These are phyloP conservation scores for Malassezia sp. DNA, from an alignment of 1,284 basidiomycete species.

Conservation along the genomic window DNA sequence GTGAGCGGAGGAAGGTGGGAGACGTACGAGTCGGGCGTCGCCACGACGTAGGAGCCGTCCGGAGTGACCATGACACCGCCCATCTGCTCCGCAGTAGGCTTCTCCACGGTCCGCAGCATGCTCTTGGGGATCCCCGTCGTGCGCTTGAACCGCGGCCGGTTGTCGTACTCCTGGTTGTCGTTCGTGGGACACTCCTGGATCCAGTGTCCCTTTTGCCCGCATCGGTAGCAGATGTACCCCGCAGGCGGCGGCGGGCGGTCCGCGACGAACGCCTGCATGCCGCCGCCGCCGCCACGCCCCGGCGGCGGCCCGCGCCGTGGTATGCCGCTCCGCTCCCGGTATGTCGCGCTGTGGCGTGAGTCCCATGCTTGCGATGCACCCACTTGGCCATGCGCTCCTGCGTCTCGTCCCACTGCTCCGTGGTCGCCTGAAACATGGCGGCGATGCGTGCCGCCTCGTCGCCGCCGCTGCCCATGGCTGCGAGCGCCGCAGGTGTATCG, in stretches of 20 bases:
- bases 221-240: slow-evolving; percentile 99
- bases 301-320: slow-evolving; percentile 33
- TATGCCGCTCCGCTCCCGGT: slow-evolving; percentile 33
- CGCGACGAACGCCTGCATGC: background rate
- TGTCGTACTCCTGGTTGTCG: slow-evolving; percentile 84
- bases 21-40: slow-evolving; percentile 37
- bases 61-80: slow-evolving; percentile 44
- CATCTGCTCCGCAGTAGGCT: slow-evolving; percentile 34
- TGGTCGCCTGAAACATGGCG: slow-evolving; percentile 85
- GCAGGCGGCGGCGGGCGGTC: slow-evolving; percentile 32
- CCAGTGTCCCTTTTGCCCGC: slow-evolving; percentile 91
- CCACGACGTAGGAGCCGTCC: slow-evolving; percentile 43
- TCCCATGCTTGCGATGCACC: slow-evolving; percentile 50
- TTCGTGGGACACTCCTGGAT: slow-evolving; percentile 98
- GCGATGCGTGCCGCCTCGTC: slow-evolving; percentile 54
- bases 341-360: slow-evolving; percentile 27
- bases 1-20: too few relatives aligned
- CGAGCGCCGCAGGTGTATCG: slow-evolving; percentile 4
- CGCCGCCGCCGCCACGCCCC: slow-evolving; percentile 41
- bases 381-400: slow-evolving; percentile 95
- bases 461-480: slow-evolving; percentile 10
- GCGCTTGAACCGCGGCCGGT: slow-evolving; percentile 86
- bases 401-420: slow-evolving; percentile 85
- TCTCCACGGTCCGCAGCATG: slow-evolving; percentile 91
- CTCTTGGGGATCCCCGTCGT: slow-evolving; percentile 96